phyloP scores from a whole-genome alignment of 2,329 filamentous ascomycete species.

The Fusarium citri region DNA sequence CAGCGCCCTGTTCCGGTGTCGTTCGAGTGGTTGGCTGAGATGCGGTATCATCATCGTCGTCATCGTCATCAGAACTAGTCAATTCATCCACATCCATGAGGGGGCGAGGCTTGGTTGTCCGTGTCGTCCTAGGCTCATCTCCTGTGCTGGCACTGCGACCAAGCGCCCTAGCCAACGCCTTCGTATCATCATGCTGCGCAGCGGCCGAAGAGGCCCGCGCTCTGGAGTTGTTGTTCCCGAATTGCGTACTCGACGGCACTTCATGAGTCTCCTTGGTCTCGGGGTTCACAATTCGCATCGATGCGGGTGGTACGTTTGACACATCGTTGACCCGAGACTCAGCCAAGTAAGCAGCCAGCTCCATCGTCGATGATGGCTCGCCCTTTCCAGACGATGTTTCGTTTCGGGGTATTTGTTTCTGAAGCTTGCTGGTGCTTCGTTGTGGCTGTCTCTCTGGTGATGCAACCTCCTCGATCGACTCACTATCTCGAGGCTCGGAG shows the following conservation, averaged over 20 bases:
- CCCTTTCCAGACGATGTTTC: slow-evolving; percentile 62
- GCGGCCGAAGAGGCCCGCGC: slow-evolving; percentile 52
- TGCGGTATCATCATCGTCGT: slow-evolving; percentile 54
- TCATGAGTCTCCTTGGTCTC: slow-evolving; percentile 59
- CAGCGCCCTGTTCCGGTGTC: slow-evolving; percentile 28
- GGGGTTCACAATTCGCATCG: slow-evolving; percentile 69
- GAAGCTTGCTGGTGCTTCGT: slow-evolving; percentile 73
- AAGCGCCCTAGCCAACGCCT: slow-evolving; percentile 37
- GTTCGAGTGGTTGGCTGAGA: slow-evolving; percentile 40
- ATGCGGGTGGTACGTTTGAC: slow-evolving; percentile 66
- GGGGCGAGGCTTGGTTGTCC: slow-evolving; percentile 62
- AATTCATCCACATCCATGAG: slow-evolving; percentile 78
- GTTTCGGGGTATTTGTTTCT: slow-evolving; percentile 70
- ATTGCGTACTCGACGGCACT: slow-evolving; percentile 49
- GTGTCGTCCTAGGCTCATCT: slow-evolving; percentile 64
- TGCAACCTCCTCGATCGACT: slow-evolving; percentile 57
- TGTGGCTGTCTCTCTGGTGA: slow-evolving; percentile 64
- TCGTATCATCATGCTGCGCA: slow-evolving; percentile 54
- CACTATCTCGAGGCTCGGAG: slow-evolving; percentile 58
- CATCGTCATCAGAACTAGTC: slow-evolving; percentile 65
- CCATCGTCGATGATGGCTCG: slow-evolving; percentile 50
- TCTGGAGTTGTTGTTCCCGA: slow-evolving; percentile 46
- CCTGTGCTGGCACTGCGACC: slow-evolving; percentile 49
- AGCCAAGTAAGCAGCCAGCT: slow-evolving; percentile 57
- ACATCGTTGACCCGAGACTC: slow-evolving; percentile 64